Conservation (phyloP, 257 asterid species). For the Buddleja alternifolia region DNA sequence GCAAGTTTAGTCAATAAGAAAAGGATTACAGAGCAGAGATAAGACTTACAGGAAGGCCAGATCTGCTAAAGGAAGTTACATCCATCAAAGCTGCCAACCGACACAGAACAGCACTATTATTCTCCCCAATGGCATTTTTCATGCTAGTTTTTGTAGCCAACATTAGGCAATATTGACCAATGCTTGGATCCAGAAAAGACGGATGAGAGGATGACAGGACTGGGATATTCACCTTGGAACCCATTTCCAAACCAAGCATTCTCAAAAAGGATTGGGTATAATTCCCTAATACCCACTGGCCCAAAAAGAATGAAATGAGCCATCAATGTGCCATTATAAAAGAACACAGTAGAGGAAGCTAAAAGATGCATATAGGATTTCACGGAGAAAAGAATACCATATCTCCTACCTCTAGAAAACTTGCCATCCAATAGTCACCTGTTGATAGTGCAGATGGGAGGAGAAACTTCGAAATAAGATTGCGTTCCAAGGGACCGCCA, state of each 20-base stretch:
- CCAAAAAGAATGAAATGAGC: conserved; percentile 33
- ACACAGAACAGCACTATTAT: conserved; percentile 66
- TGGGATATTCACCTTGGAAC: conserved; percentile 45
- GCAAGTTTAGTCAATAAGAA: conserved; percentile 18
- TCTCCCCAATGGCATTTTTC: conserved; percentile 89
- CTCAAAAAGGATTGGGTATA: conserved; percentile 60
- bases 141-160: conserved; percentile 77
- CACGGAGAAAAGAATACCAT: conserved; percentile 18
- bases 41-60: conserved; percentile 86
- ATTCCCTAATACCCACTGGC: conserved; percentile 89
- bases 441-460: conserved; percentile 84
- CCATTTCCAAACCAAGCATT: conserved; percentile 67
- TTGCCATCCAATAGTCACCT: conserved; percentile 86
- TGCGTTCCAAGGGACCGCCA: conserved; percentile 73
- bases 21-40: conserved; percentile 23
- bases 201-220: conserved; percentile 54
- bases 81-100: conserved; percentile 72
- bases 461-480: conserved; percentile 69
- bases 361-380: conserved; percentile 23
- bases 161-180: conserved; percentile 87
- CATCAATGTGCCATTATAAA: conserved; percentile 20
- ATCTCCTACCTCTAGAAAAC: conserved; percentile 76
- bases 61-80: conserved; percentile 81
- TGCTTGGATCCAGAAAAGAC: conserved; percentile 81
- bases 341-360: conserved; percentile 29